Evolutionary conservation across 441 rosid species (phyloP), one percentile per base, ranked within the genome.

Genomic region (Pelargonium citronellum): DNA sequence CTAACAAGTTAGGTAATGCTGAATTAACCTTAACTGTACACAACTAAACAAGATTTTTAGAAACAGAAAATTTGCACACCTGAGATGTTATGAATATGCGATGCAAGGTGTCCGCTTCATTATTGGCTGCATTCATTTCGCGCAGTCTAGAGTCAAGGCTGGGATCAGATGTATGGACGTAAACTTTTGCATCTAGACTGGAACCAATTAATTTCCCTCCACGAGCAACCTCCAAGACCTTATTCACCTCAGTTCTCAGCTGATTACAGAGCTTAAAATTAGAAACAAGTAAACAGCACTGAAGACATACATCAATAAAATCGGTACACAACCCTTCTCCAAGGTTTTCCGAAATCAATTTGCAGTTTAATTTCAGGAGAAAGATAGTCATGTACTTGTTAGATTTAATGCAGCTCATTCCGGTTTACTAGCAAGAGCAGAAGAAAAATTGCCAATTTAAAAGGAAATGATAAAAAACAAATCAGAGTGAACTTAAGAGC

Each of bases 201-300:
- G 99, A 91, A 70, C 97, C 99, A 6, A 94, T 91, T 73, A 91
- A 69, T 81, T 91, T 94, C 72, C 73, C 90, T 9, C 78, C 80
- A 30, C 97, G 96, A 83, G 97, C 99, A 51, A 81, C 76, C 86
- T 90, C 99, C 80, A 94, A 71, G 66, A 90, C 94, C 75, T 91
- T 94, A 73, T 94, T 94, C 79, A 94, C 96, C 91, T 94, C 97
- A 0, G 90, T 90, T 80, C 99, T 87, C 79, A 94, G 83, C 95
- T 94, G 90, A 69, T 64, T 60, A 75, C 69, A 55, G 43, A 53
- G 24, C 39, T 57, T 61, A 12, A 49, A 46, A 57, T 73, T 30
- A 77, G 72, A 73, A 69, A 58, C 27, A 66, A 24, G 34, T 13
- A 66, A 37, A 64, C 30, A n/a, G n/a, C 20, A 47, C 17, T 65